A percentile compares a stretch with the other conserved stretches of the same genome.
phyloP scores from a whole-genome alignment of 2,329 filamentous ascomycete genomes.

The Thyridium curvatum region DNA sequence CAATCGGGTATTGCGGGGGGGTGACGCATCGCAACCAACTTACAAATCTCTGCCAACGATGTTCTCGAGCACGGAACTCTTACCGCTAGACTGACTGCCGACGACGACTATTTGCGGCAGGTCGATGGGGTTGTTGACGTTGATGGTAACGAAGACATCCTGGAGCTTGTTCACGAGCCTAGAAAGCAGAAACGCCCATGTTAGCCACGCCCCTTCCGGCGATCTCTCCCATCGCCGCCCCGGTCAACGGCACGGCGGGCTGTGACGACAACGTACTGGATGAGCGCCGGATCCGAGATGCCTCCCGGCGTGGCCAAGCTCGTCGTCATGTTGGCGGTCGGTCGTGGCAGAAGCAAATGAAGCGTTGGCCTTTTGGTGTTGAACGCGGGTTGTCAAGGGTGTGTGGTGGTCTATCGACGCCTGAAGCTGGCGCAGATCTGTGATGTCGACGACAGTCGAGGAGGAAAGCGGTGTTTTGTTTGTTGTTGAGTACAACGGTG shows the following conservation, averaged over 20 bases:
- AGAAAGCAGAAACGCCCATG: slow-evolving; percentile 2
- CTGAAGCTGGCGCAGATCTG: too few relatives aligned
- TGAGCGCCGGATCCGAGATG: slow-evolving; percentile 17
- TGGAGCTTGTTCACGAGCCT: slow-evolving; percentile 97
- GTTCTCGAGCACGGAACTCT: slow-evolving; percentile 98
- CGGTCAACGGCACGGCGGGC: too few relatives aligned
- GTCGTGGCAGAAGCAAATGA: too few relatives aligned
- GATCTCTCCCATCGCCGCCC: too few relatives aligned
- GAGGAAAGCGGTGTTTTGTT: too few relatives aligned
- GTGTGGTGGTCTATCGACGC: too few relatives aligned
- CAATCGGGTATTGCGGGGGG: slow-evolving; percentile 5
- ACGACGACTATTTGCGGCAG: slow-evolving; percentile 97
- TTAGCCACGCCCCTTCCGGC: neutral
- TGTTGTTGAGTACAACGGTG: too few relatives aligned
- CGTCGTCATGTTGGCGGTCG: too few relatives aligned
- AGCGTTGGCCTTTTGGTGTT: too few relatives aligned
- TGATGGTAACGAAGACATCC: slow-evolving; percentile 97
- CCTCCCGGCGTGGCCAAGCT: slow-evolving; percentile 11
- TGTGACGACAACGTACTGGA: slow-evolving; percentile 9
- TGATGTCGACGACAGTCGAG: too few relatives aligned
- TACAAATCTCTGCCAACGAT: slow-evolving; percentile 99
- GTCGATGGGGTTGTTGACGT: slow-evolving; percentile 99
- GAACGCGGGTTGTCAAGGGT: too few relatives aligned
- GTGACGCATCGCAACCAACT: slow-evolving; percentile 29
- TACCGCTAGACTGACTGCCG: slow-evolving; percentile 96